Percentiles rank a stretch among this genome's conserved stretches.
Conservation (phyloP, 169 alveolate species). For the Toxoplasma gondii region DNA sequence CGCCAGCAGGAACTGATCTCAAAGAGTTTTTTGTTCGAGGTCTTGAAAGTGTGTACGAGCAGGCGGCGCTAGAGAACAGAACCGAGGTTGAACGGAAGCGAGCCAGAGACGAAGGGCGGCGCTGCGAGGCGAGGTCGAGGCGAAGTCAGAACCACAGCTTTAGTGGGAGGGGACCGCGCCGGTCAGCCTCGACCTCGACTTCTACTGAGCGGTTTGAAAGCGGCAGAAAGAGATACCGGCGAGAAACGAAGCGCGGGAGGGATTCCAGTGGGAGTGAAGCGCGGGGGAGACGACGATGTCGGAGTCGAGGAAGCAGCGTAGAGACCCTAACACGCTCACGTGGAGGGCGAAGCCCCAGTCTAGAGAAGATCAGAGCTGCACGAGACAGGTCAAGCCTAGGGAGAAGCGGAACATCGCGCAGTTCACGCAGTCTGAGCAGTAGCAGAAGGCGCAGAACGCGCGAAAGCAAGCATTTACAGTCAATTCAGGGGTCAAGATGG, state of each 20-base stretch:
- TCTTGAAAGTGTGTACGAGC: not conserved
- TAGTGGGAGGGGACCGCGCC: not conserved
- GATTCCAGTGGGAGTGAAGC: not conserved
- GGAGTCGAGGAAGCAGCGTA: not conserved
- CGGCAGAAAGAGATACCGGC: not conserved
- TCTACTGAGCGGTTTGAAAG: not conserved
- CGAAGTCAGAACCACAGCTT: not conserved
- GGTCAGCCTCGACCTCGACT: not conserved
- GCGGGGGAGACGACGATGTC: not conserved
- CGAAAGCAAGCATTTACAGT: too few relatives aligned
- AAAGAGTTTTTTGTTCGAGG: slow-evolving; percentile 3
- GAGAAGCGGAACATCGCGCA: not conserved
- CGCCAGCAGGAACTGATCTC: not conserved
- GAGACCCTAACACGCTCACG: not conserved
- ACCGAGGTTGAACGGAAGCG: not conserved
- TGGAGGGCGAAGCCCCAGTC: not conserved
- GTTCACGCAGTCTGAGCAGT: not conserved
- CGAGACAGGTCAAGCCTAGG: too few relatives aligned
- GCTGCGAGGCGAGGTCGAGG: not conserved
- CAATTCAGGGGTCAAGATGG: too few relatives aligned
- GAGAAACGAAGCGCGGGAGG: not conserved
- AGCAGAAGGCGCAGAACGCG: not conserved
- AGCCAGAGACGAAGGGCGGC: not conserved
- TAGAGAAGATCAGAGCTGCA: not conserved
- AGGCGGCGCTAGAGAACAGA: slow-evolving; percentile 10